A percentile compares a stretch with the other conserved stretches of the same genome.
Conservation (phyloP, 768 basidiomycete genomes). For the Leccinum subtestaceum region DNA sequence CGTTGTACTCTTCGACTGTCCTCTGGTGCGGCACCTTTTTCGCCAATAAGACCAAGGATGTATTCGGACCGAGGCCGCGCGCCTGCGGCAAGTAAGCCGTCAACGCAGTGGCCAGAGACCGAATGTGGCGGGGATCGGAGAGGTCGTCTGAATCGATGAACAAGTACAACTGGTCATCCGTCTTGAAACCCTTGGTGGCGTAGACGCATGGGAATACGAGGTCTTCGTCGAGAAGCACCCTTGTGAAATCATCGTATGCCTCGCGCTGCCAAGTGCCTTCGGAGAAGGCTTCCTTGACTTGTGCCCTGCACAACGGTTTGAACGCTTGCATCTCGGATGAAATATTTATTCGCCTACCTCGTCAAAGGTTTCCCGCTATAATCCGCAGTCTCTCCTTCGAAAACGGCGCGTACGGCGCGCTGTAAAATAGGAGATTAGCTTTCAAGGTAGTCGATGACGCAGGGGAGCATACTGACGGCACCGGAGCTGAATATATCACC, state of each 20-base stretch:
- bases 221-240: constrained; percentile 21
- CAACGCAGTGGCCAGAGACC: constrained; percentile 15
- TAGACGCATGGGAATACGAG: constrained; percentile 23
- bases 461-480: constrained; percentile 5
- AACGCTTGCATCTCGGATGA: too few species aligned
- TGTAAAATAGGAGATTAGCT: background rate
- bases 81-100: constrained; percentile 16
- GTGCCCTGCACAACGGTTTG: constrained; percentile 9
- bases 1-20: constrained; percentile 20
- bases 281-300: constrained; percentile 10
- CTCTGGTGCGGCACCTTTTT: constrained; percentile 10
- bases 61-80: constrained; percentile 19
- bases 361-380: constrained; percentile 15
- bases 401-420: constrained; percentile 2
- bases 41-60: constrained; percentile 19
- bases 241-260: constrained; percentile 20
- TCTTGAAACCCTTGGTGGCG: constrained; percentile 24
- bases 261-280: constrained; percentile 19
- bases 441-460: background rate
- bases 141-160: constrained; percentile 25
- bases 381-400: background rate
- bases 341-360: constrained; percentile 1
- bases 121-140: constrained; percentile 20
- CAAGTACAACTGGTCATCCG: constrained; percentile 19
- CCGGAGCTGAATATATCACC: constrained; percentile 1